Conservation (phyloP, 2,329 filamentous ascomycete genomes). For the Periconia macrospinosa region DNA sequence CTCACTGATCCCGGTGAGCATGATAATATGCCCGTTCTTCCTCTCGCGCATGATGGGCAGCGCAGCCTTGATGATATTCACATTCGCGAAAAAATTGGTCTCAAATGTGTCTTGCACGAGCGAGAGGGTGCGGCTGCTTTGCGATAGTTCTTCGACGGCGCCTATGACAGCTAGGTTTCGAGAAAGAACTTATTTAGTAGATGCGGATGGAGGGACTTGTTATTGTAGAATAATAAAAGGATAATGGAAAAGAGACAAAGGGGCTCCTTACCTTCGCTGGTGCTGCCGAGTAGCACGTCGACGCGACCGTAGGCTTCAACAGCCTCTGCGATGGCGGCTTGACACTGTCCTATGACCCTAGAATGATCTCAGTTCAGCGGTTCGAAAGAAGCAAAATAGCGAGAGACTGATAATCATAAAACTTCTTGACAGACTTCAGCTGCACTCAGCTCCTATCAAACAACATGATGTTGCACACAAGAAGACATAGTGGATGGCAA, state of each 20-base stretch:
- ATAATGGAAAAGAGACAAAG: constrained; percentile 8
- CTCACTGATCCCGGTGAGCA: constrained; percentile 79
- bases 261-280: constrained; percentile 69
- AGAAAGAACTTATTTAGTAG: neutral
- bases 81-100: constrained; percentile 89
- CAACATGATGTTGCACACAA: neutral
- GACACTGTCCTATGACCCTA: constrained; percentile 69
- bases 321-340: constrained; percentile 84
- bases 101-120: constrained; percentile 92
- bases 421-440: neutral
- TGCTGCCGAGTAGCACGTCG: constrained; percentile 88
- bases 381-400: neutral
- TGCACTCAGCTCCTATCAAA: no score
- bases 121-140: constrained; percentile 70
- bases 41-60: constrained; percentile 79
- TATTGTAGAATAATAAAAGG: neutral
- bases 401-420: neutral
- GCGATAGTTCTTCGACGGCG: constrained; percentile 85
- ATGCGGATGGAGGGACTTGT: neutral
- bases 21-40: constrained; percentile 84
- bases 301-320: constrained; percentile 81
- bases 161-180: constrained; percentile 73
- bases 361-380: neutral
- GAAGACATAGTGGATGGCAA: neutral
- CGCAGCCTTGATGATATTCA: constrained; percentile 91